Evolutionary conservation across 306 rosid genomes (phyloP).

Genomic region (Hylodesmum podocarpum): DNA sequence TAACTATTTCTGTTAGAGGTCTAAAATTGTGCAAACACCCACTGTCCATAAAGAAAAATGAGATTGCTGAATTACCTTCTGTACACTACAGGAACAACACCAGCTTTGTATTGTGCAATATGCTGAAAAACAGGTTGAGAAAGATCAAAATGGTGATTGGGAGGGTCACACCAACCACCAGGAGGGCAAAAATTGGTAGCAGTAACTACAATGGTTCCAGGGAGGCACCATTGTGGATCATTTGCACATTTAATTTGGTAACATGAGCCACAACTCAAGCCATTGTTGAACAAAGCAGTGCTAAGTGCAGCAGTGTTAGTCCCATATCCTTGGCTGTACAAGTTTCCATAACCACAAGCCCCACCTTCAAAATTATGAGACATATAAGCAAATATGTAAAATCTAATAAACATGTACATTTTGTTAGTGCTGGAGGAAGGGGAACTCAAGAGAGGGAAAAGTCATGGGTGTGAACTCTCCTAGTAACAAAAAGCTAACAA

Average conservation of each 20-base stretch:
- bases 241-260: conserved; percentile 63
- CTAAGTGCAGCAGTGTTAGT: conserved; percentile 81
- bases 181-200: conserved; percentile 90
- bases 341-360: conserved; percentile 87
- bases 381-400: not conserved
- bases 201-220: conserved; percentile 63
- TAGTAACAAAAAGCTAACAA: no score
- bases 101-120: conserved; percentile 73
- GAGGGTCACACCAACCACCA: conserved; percentile 93
- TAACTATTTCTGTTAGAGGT: not conserved
- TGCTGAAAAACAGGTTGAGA: conserved; percentile 72
- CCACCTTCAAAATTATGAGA: conserved; percentile 48
- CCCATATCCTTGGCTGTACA: conserved; percentile 80
- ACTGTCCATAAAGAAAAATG: not conserved
- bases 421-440: no score
- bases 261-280: conserved; percentile 81
- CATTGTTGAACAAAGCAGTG: conserved; percentile 70
- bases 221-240: conserved; percentile 76
- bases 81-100: conserved; percentile 67
- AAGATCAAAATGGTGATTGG: conserved; percentile 73
- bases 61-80: conserved; percentile 44
- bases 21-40: not conserved
- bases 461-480: no score
- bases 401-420: not conserved
- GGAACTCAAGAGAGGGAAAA: no score